phyloP scores from a whole-genome alignment of 108 stramenopile species.

The Stephanodiscus minutulus region DNA sequence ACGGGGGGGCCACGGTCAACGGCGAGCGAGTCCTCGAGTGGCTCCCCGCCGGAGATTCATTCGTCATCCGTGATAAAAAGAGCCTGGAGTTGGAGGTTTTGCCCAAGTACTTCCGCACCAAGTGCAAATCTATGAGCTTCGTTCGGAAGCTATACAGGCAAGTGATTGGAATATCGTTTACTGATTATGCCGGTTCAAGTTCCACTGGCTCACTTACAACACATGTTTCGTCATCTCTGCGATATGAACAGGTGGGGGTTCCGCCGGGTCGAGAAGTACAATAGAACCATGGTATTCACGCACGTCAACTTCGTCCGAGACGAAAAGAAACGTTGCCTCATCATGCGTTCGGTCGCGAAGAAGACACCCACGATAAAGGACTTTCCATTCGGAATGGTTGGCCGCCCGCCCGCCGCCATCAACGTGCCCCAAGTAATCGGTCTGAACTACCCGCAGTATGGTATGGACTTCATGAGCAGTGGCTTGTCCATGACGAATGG shows the following conservation, averaged over 20 bases:
- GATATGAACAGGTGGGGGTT: conserved; percentile 27
- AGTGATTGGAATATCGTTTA: background rate
- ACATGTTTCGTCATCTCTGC: background rate
- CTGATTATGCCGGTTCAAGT: too few species aligned
- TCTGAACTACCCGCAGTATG: too few species aligned
- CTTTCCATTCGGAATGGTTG: too few species aligned
- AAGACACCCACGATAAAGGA: background rate
- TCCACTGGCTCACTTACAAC: too few species aligned
- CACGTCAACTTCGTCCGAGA: conserved; percentile 29
- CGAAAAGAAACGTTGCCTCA: conserved; percentile 31
- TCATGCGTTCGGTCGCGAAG: conserved; percentile 39
- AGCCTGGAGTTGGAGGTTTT: conserved; percentile 16
- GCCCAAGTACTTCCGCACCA: conserved; percentile 23
- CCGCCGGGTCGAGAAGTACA: conserved; percentile 22
- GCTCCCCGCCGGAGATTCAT: conserved; percentile 14
- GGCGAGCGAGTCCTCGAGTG: conserved; percentile 28
- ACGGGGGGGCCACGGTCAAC: conserved; percentile 6
- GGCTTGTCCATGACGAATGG: too few species aligned
- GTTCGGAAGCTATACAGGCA: conserved; percentile 29
- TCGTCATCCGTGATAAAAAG: conserved; percentile 27
- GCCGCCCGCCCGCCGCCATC: too few species aligned
- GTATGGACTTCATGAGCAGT: too few species aligned
- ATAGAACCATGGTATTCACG: conserved; percentile 10
- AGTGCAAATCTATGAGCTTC: conserved; percentile 36
- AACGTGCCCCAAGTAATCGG: too few species aligned